Evolutionary conservation across 768 basidiomycete genomes (phyloP), one percentile per base, ranked within the genome.

Genomic region (Lactarius evosmus): DNA sequence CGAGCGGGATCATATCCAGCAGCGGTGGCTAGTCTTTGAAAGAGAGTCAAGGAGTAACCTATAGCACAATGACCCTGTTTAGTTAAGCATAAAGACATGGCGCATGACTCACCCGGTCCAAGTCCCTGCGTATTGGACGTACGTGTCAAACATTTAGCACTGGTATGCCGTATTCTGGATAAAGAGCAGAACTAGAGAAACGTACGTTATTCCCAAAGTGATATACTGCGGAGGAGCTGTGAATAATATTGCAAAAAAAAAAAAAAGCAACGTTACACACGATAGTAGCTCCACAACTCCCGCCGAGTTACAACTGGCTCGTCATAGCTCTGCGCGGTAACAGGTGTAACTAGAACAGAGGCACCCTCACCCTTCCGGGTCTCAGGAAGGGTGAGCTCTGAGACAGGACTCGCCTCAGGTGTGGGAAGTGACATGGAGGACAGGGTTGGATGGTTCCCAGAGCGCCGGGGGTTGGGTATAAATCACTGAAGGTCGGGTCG

Each of bases 251-350:
- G 49, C 62, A 90, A 87, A 91, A 49, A 34, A 38, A 33, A 33
- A n/a, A 5, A 4, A 19, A 19, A 9, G 4, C 30, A 33, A 16
- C 2, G 40, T 25, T 9, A 81, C 85, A 40, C 54, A 89, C 89
- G 67, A 71, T 91, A 91, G 70, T 91, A 91, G 59, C 84, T 84
- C 89, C 89, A 92, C 7, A 92, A 75, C 70, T 92, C 90, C 70
- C 73, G 81, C 56, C 86, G 79, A n/a, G 86, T 89, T 7, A 89
- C 88, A 7, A 87, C 70, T 0, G 89, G 89, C 61, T 88, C 89
- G 52, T 85, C 75, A 64, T 56, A 16, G 17, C 40, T 36, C 51
- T n/a, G 38, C 5, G 27, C 2, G 17, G 4, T 7, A 30, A 69
- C 16, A 85, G 57, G 36, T 16, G 34, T 19, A 14, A 59, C 56